A percentile compares a stretch with the other conserved stretches of the same genome.
Evolutionary conservation across 495 filamentous ascomycete species (phyloP).

Genomic region (Aspergillus panamensis): DNA sequence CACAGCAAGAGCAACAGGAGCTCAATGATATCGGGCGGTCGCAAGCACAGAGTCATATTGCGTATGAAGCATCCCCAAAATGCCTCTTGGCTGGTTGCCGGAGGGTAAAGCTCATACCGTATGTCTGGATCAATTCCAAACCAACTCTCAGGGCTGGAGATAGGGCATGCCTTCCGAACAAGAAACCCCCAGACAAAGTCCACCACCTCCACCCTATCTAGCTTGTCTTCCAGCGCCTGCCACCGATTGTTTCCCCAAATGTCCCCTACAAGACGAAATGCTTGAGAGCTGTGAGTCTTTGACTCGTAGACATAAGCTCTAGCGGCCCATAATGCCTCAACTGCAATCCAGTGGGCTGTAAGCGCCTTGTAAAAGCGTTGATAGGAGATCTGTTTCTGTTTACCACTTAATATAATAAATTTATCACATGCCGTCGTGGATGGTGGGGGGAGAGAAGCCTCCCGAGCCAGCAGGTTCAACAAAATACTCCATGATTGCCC

Average conservation of each 20-base stretch:
- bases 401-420: not conserved
- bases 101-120: no score
- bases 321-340: not conserved
- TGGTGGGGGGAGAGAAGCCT: not conserved
- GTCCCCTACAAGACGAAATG: not conserved
- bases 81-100: not conserved
- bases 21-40: not conserved
- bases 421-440: not conserved
- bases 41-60: not conserved
- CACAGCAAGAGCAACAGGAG: not conserved
- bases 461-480: not conserved
- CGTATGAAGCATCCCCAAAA: not conserved
- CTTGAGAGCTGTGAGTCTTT: not conserved
- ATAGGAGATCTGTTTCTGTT: not conserved
- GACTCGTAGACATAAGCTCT: not conserved
- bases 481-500: not conserved
- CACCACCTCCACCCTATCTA: conserved; percentile 4
- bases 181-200: conserved; percentile 8
- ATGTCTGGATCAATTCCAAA: not conserved
- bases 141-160: not conserved
- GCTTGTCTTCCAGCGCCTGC: not conserved
- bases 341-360: not conserved
- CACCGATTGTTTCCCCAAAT: not conserved
- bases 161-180: not conserved
- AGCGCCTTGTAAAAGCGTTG: conserved; percentile 5